A percentile compares a stretch with the other conserved stretches of the same genome.
Conservation (phyloP, 139 green algal species). For the Coelastrella sp. region DNA sequence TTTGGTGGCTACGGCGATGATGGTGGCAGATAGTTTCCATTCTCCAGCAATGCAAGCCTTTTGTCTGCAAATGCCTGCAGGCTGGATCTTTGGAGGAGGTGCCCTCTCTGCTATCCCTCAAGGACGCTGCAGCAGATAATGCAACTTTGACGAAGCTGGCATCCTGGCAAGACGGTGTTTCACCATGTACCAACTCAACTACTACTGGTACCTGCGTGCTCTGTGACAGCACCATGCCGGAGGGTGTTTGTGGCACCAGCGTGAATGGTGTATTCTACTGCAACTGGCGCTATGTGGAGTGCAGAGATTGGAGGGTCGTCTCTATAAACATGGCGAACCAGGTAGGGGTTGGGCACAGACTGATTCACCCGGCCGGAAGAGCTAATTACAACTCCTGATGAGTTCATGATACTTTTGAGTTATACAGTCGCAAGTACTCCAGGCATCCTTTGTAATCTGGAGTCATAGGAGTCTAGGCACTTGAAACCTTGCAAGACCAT, state of each 20-base stretch:
- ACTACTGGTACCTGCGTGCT: conserved; percentile 5
- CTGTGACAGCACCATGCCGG: conserved; percentile 9
- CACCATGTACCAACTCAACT: conserved; percentile 32
- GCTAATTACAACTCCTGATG: no score
- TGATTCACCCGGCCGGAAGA: no score
- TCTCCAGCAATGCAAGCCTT: no score
- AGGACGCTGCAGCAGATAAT: conserved; percentile 1
- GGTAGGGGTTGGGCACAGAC: not conserved
- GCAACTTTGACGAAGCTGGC: not conserved
- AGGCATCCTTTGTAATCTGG: no score
- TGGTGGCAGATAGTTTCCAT: no score
- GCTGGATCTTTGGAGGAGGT: not conserved
- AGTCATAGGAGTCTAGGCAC: no score
- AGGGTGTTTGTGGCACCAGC: not conserved
- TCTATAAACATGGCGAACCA: not conserved
- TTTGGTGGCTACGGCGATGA: no score
- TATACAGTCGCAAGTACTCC: no score
- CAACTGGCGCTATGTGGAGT: conserved; percentile 45
- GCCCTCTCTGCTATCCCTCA: not conserved
- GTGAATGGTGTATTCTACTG: conserved; percentile 14
- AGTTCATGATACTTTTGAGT: no score
- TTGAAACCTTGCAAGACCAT: no score
- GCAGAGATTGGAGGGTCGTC: conserved; percentile 31
- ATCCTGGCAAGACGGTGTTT: not conserved
- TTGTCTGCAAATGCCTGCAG: not conserved